Conservation (phyloP, 257 asterid species). For the Petunia axillaris region DNA sequence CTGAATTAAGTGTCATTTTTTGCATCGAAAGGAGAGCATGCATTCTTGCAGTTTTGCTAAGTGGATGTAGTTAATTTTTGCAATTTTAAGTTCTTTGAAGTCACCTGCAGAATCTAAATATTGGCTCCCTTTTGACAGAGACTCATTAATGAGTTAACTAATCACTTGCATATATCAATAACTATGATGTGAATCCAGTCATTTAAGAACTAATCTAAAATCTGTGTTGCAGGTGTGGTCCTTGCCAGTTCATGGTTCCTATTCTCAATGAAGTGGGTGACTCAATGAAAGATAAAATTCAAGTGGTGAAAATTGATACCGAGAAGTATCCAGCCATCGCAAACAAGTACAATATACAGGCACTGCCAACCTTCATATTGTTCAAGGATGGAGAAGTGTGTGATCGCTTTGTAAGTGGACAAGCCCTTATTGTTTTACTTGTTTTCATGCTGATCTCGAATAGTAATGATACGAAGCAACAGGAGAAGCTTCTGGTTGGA, state of each 20-base stretch:
- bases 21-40: neutral
- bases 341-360: slow-evolving; percentile 74
- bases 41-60: slow-evolving; percentile 5
- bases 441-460: slow-evolving; percentile 14
- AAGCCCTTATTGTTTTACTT: slow-evolving; percentile 22
- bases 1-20: neutral
- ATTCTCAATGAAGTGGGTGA: slow-evolving; percentile 75
- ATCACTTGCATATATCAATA: neutral
- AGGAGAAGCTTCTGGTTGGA: neutral
- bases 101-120: neutral
- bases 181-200: neutral
- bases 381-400: slow-evolving; percentile 86
- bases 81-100: slow-evolving; percentile 16
- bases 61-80: neutral
- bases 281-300: slow-evolving; percentile 68
- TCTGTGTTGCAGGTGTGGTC: slow-evolving; percentile 83
- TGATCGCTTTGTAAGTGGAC: slow-evolving; percentile 85
- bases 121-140: neutral
- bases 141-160: neutral
- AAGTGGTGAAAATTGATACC: slow-evolving; percentile 86
- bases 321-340: slow-evolving; percentile 90
- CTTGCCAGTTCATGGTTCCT: slow-evolving; percentile 96
- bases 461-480: neutral
- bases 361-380: slow-evolving; percentile 89
- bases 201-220: slow-evolving; percentile 5